Percentiles rank a stretch among this genome's conserved stretches.
These are phyloP conservation scores for Gynostemma pentaphyllum DNA, from an alignment of 306 rosid species.

Conservation along the genomic window DNA sequence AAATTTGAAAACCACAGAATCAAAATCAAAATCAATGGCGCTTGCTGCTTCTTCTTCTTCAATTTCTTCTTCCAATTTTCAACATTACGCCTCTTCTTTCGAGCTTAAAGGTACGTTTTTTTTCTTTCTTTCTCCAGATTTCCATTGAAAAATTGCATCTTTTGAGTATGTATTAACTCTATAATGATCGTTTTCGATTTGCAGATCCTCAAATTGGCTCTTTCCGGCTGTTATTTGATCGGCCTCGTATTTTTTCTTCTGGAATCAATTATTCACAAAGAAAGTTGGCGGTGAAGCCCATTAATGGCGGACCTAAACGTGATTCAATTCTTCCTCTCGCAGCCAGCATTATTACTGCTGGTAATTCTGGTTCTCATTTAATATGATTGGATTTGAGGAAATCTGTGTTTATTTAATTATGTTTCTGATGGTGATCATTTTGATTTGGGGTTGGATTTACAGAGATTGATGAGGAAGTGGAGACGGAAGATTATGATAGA, in stretches of 20 bases:
- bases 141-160: not conserved
- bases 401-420: not conserved
- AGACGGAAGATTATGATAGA: slow-evolving; percentile 27
- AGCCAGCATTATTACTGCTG: slow-evolving; percentile 33
- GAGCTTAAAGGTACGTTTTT: slow-evolving; percentile 36
- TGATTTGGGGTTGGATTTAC: slow-evolving; percentile 16
- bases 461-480: slow-evolving; percentile 49
- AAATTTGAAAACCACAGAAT: not conserved
- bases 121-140: too few relatives aligned
- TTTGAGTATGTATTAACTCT: not conserved
- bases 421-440: not conserved
- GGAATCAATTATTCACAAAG: slow-evolving; percentile 22
- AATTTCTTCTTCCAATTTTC: slow-evolving; percentile 23
- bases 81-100: slow-evolving; percentile 24
- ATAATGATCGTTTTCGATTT: slow-evolving; percentile 4
- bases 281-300: slow-evolving; percentile 26
- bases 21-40: slow-evolving; percentile 38
- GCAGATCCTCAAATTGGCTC: slow-evolving; percentile 46
- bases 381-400: not conserved
- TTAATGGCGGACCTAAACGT: slow-evolving; percentile 37
- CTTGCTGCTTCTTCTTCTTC: slow-evolving; percentile 44
- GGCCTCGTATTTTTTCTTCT: slow-evolving; percentile 12
- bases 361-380: slow-evolving; percentile 13
- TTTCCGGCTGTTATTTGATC: slow-evolving; percentile 23
- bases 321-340: slow-evolving; percentile 40